A percentile compares a stretch with the other conserved stretches of the same genome.
Evolutionary conservation across 176 grass and related monocot species (phyloP).

Genomic region (Carex myosuroides): DNA sequence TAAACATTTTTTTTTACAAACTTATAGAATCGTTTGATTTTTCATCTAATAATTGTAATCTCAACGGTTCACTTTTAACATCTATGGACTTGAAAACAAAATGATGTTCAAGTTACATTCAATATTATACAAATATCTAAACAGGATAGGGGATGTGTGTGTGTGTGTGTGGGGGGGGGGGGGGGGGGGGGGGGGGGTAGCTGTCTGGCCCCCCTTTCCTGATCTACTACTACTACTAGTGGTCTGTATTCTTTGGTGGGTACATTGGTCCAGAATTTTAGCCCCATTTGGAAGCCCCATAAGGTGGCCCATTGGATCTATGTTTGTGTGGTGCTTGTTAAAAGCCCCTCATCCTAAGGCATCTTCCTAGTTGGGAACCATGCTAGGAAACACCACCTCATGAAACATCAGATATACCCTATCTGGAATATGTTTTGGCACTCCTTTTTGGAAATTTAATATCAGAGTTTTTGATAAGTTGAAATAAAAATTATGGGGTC

Average conservation of each 20-base stretch:
- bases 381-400: neutral
- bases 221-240: conserved; percentile 5
- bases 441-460: neutral
- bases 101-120: neutral
- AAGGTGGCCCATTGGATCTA: conserved; percentile 14
- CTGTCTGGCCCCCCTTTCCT: conserved; percentile 14
- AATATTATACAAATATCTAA: neutral
- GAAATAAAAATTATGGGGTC: neutral
- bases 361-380: conserved; percentile 8
- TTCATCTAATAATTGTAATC: neutral
- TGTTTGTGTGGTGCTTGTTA: conserved; percentile 18
- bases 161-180: too few relatives aligned
- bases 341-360: conserved; percentile 10
- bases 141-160: neutral
- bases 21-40: neutral
- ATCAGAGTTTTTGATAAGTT: neutral
- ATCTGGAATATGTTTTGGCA: neutral
- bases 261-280: conserved; percentile 12
- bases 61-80: neutral
- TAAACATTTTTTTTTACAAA: neutral
- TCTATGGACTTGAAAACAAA: neutral
- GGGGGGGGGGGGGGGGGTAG: neutral
- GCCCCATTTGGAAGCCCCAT: neutral
- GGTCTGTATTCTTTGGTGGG: conserved; percentile 16
- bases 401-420: neutral